Evolutionary conservation across 2,329 filamentous ascomycete genomes (phyloP).

Genomic region (Colletotrichum brevisporum): DNA sequence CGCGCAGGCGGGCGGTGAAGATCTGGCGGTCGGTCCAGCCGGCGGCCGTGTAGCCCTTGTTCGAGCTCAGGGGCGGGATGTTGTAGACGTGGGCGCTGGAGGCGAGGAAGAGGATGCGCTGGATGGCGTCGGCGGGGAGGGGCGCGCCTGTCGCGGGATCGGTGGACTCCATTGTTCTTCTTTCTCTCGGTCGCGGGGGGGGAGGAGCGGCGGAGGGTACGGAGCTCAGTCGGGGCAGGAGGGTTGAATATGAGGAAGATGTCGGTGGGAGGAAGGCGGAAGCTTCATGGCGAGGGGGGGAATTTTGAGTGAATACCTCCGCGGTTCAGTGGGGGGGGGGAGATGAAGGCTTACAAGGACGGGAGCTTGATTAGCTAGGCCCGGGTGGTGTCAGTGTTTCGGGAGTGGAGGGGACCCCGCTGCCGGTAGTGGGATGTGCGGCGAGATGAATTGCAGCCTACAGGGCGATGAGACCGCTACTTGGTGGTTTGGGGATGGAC

Average conservation of each 20-base stretch:
- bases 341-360: slow-evolving; percentile 40
- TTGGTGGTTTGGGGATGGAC: slow-evolving; percentile 24
- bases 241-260: slow-evolving; percentile 2
- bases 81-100: slow-evolving; percentile 86
- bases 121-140: slow-evolving; percentile 82
- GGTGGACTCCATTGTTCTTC: slow-evolving; percentile 68
- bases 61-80: slow-evolving; percentile 84
- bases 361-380: slow-evolving; percentile 35
- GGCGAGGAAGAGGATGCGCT: slow-evolving; percentile 85
- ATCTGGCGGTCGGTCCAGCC: slow-evolving; percentile 86
- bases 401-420: slow-evolving; percentile 39
- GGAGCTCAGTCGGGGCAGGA: background rate
- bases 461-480: slow-evolving; percentile 31
- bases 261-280: slow-evolving; percentile 11
- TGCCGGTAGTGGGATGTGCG: slow-evolving; percentile 35
- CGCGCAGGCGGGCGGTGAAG: slow-evolving; percentile 85
- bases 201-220: background rate
- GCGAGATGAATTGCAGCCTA: slow-evolving; percentile 1
- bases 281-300: slow-evolving; percentile 25
- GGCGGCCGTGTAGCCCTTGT: slow-evolving; percentile 83
- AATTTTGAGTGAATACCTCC: slow-evolving; percentile 27
- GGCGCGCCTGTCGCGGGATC: slow-evolving; percentile 80
- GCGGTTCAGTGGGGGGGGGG: slow-evolving; percentile 22
- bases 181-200: background rate
- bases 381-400: slow-evolving; percentile 36